Base-by-base conservation (phyloP, 257 asterid species). In the Nicotiana otophora region DNA sequence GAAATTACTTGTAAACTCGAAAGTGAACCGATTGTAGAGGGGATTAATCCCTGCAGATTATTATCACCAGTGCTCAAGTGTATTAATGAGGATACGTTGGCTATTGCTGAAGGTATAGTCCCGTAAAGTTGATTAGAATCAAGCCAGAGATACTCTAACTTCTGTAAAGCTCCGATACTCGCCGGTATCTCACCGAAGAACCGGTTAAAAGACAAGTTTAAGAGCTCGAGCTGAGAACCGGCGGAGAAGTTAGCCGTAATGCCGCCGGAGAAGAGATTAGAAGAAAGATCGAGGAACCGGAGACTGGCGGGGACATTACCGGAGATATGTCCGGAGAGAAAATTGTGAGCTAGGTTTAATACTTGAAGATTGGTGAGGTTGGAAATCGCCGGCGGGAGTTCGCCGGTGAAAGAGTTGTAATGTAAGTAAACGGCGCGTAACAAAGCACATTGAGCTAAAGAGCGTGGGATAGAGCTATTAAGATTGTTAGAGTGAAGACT, bases 41-140 rank as follows among this genome's bases (percentile, higher is more conserved):
- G 97, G 0, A 92, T 20, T 8, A 87, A 81, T 36, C 97, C 97
- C 6, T 88, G 81, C 20, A 91, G 84, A 46, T 83, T 78, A 80
- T 92, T 92, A 2, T 93, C 93, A 55, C 87, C 90, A 10, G 92
- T 93, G 81, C 95, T 91, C 12, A 92, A 86, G 83, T 91, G 92
- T 76, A 90, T 87, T 23, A 92, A 90, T 17, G 89, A 83, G n/a
- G 95, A 87, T 70, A 95, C 89, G 88, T 92, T 91, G 23, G 89
- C 92, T 15, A 92, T 77, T 20, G 92, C 90, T 16, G 97, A 90
- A n/a, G 97, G 97, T 85, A 92, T 83, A 12, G 94, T 89, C 15
- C 97, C 94, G 78, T 82, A 81, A 39, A 92, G 86, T 7, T 61
- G 55, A 82, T 92, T 92, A 88, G 87, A 82, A 68, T 91, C 95